Base-by-base conservation (phyloP, 768 basidiomycete genomes). In the Mycena capillaripes region DNA sequence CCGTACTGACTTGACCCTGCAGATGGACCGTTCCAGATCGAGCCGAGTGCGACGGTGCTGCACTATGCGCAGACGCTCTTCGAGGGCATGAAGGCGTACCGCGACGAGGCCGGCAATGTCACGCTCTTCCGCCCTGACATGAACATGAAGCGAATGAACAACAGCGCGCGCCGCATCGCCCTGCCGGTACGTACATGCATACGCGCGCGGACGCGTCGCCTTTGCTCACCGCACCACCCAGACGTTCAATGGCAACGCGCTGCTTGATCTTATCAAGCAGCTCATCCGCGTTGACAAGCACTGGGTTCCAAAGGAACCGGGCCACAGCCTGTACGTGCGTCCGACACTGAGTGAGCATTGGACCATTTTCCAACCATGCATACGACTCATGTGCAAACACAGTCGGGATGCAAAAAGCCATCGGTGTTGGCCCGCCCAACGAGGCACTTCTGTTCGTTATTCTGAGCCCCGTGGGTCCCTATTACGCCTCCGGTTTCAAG, bases 71-170 rank as follows among this genome's bases (percentile, higher is more conserved):
- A 96, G 76, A 89, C 93, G 55, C 86, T 93, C 55, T 97, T 99
- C 78, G 97, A 99, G 81, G 95, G 97, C 21, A 90, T 98, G 90
- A 98, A 98, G 81, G 97, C 97, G 1, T 98, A 97, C 84, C 87
- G 92, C 57, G 90, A 92, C 74, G 82, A 89, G 42, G 83, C 89
- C 57, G 96, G 93, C 40, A 90, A 88, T 30, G 90, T 97, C 25
- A 90, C 93, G 21, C 83, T 98, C 75, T 98, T 98, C 88, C 87
- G 97, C 53, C 97, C 97, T 3, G 95, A 98, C 82, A 95, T 95
- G 95, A 98, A 98, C 84, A 97, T 98, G 96, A 92, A 91, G 78
- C 91, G 97, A 30, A 97, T 99, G 96, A 96, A 95, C 83, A 88
- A 75, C 55, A 95, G 93, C 77, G 97, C 97, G 17, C 75, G 82